Percentiles rank a stretch among this genome's conserved stretches.
These are phyloP conservation scores for Moesziomyces antarcticus DNA, from an alignment of 1,284 basidiomycete species.

Conservation along the genomic window DNA sequence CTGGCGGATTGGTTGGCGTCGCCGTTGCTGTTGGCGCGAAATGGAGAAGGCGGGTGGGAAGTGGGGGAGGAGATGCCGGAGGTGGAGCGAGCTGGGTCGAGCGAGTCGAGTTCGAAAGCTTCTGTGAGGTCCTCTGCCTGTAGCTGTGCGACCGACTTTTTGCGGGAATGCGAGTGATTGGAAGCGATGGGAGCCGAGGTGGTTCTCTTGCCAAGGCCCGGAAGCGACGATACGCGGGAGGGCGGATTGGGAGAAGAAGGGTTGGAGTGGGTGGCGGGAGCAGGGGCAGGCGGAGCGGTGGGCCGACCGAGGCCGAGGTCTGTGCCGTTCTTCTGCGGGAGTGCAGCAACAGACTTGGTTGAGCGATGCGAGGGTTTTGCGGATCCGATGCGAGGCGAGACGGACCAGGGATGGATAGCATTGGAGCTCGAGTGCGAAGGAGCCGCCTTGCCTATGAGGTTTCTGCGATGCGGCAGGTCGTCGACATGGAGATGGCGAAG, in stretches of 20 bases:
- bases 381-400: constrained; percentile 3
- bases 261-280: neutral
- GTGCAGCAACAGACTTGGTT: constrained; percentile 14
- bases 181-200: constrained; percentile 34
- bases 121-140: constrained; percentile 62
- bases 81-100: neutral
- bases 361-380: constrained; percentile 28
- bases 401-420: constrained; percentile 38
- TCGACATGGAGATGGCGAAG: constrained; percentile 27
- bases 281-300: neutral
- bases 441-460: constrained; percentile 29
- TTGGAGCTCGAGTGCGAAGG: neutral
- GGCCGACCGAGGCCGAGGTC: constrained; percentile 25
- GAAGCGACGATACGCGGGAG: constrained; percentile 22
- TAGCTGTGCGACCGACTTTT: constrained; percentile 59
- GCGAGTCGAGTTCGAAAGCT: constrained; percentile 56
- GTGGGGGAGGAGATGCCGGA: constrained; percentile 9
- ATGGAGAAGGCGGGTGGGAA: constrained; percentile 9
- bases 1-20: constrained; percentile 10
- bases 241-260: constrained; percentile 27
- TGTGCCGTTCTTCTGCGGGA: constrained; percentile 3
- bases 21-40: constrained; percentile 5
- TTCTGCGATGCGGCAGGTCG: constrained; percentile 20
- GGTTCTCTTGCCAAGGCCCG: constrained; percentile 16
- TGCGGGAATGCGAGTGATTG: constrained; percentile 62